Evolutionary conservation across 179 eudicot species (phyloP).

Genomic region (Patellifolia procumbens): DNA sequence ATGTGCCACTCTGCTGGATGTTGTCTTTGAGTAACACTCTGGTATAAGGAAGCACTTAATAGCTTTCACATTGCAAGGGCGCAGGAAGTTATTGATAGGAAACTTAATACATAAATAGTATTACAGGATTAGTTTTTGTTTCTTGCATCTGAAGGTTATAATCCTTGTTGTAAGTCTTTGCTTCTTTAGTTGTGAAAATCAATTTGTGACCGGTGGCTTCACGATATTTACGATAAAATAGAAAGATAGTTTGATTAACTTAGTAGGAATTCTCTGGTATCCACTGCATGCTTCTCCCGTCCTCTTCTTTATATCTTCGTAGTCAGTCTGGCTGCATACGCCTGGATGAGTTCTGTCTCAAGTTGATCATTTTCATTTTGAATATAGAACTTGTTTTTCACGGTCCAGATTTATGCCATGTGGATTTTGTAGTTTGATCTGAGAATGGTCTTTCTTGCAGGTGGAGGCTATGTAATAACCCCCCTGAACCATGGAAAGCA

Average conservation of each 20-base stretch:
- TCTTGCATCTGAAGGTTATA: too few species aligned
- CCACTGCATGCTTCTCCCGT: too few species aligned
- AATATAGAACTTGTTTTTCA: neutral
- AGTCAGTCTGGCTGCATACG: too few species aligned
- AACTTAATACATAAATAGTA: neutral
- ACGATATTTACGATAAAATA: too few species aligned
- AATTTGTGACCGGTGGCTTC: neutral
- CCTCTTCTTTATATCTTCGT: too few species aligned
- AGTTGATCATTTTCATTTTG: neutral
- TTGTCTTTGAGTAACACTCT: neutral
- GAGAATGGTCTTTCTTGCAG: constrained; percentile 21
- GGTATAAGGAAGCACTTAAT: neutral
- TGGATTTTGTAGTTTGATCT: neutral
- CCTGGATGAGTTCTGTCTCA: too few species aligned
- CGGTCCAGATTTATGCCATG: neutral
- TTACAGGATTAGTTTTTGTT: neutral
- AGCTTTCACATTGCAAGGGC: neutral
- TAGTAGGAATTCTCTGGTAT: too few species aligned
- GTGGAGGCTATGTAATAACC: constrained; percentile 54
- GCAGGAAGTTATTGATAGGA: neutral
- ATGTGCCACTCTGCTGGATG: neutral
- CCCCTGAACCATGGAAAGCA: constrained; percentile 47
- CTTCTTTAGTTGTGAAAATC: neutral
- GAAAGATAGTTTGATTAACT: too few species aligned
- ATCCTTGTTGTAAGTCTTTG: neutral